These are phyloP conservation scores for Mycena galericulata DNA, from an alignment of 768 basidiomycete species.

Conservation along the genomic window DNA sequence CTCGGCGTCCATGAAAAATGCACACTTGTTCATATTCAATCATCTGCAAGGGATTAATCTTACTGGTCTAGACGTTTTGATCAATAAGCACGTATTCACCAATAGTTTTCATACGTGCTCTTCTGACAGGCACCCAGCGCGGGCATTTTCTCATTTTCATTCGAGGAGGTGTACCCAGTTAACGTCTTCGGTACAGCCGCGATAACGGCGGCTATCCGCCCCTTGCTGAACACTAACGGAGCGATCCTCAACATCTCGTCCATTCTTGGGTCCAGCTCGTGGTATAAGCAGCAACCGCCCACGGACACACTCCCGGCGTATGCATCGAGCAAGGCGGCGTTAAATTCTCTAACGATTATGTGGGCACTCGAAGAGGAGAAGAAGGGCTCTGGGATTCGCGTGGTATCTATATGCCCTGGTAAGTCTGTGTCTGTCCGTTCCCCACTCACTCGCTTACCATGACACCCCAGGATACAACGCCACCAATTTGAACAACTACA, in stretches of 20 bases:
- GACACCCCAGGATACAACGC: not conserved
- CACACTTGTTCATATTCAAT: not conserved
- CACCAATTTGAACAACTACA: not conserved
- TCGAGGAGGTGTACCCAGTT: slow-evolving; percentile 8
- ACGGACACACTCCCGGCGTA: not conserved
- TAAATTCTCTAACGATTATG: not conserved
- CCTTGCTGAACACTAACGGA: not conserved
- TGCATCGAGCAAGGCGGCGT: not conserved
- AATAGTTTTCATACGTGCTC: not conserved
- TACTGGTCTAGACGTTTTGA: slow-evolving; percentile 1
- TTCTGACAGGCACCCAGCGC: not conserved
- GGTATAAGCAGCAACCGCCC: not conserved
- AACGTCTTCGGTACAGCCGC: not conserved
- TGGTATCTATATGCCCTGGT: not conserved
- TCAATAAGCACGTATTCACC: slow-evolving; percentile 10
- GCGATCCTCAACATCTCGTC: not conserved
- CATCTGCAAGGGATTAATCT: not conserved
- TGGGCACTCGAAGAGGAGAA: not conserved
- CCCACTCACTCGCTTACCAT: not conserved
- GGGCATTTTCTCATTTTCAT: not conserved
- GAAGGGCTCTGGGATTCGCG: not conserved
- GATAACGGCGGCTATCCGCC: not conserved
- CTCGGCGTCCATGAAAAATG: slow-evolving; percentile 10
- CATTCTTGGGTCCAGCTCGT: not conserved
- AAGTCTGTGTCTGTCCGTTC: not conserved